These are phyloP conservation scores for Curvularia eragrostidis DNA, from an alignment of 2,329 filamentous ascomycete species.

Conservation along the genomic window DNA sequence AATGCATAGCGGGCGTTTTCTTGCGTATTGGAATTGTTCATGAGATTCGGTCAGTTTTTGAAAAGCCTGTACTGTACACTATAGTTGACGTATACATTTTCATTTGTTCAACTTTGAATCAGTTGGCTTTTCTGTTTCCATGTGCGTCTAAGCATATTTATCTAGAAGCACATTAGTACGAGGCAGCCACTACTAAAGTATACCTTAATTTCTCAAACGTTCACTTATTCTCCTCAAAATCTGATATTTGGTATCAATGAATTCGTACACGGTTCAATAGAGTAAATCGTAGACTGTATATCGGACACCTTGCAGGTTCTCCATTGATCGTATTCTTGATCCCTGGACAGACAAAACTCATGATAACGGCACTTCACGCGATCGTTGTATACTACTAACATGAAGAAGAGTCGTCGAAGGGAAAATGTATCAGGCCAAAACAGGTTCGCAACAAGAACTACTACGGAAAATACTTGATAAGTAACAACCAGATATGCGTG, in stretches of 20 bases:
- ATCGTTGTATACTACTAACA: too few species aligned
- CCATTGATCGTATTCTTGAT: background rate
- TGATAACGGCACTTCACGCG: too few species aligned
- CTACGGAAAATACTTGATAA: background rate
- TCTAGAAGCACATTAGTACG: background rate
- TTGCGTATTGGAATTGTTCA: conserved; percentile 3
- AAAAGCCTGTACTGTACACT: conserved; percentile 6
- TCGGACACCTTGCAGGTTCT: background rate
- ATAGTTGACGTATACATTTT: background rate
- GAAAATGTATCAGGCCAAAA: too few species aligned
- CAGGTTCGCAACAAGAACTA: too few species aligned
- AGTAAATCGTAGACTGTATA: background rate
- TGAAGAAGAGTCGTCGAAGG: too few species aligned
- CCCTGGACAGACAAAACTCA: too few species aligned
- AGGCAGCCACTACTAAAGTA: background rate
- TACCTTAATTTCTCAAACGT: background rate
- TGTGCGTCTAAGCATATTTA: background rate
- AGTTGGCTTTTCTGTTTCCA: background rate
- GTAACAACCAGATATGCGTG: background rate
- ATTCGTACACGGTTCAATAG: too few species aligned
- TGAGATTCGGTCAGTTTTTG: background rate
- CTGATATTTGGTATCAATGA: too few species aligned
- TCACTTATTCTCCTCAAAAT: background rate
- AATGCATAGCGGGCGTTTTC: conserved; percentile 22
- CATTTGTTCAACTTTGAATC: background rate